Evolutionary conservation across 495 filamentous ascomycete genomes (phyloP).

Genomic region (Penicillium cosmopolitanum): DNA sequence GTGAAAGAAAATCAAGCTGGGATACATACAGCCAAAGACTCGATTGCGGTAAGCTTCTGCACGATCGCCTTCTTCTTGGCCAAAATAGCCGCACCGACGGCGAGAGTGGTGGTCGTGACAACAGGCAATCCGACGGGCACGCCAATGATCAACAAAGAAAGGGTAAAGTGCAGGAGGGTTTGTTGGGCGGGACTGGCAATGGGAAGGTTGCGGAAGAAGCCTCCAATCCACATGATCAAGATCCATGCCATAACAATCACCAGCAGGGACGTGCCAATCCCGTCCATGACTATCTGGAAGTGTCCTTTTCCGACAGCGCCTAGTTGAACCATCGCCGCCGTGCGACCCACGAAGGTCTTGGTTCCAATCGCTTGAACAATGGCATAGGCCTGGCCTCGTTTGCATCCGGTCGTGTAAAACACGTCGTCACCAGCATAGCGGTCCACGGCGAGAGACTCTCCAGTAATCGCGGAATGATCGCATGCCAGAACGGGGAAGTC

Average conservation of each 20-base stretch:
- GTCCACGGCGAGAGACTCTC: constrained; percentile 73
- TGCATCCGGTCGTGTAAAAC: constrained; percentile 75
- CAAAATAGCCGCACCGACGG: constrained; percentile 91
- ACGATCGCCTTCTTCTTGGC: constrained; percentile 96
- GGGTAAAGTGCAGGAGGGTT: constrained; percentile 63
- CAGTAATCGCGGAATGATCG: constrained; percentile 75
- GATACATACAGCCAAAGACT: constrained; percentile 75
- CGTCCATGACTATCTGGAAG: constrained; percentile 79
- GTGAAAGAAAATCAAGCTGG: neutral
- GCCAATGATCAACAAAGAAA: constrained; percentile 87
- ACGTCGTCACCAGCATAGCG: constrained; percentile 71
- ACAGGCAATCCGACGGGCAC: constrained; percentile 95
- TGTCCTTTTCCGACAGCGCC: constrained; percentile 67
- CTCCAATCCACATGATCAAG: constrained; percentile 69
- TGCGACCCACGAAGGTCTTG: constrained; percentile 70
- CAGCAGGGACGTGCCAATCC: constrained; percentile 69
- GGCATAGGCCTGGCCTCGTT: constrained; percentile 71
- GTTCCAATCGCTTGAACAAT: constrained; percentile 63
- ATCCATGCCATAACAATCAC: constrained; percentile 72
- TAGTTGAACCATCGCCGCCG: constrained; percentile 67
- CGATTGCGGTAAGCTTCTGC: constrained; percentile 93
- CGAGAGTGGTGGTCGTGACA: constrained; percentile 95
- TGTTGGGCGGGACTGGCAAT: constrained; percentile 63
- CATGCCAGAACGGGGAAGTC: constrained; percentile 64
- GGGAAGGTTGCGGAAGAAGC: constrained; percentile 67